Evolutionary conservation across 2,329 filamentous ascomycete species (phyloP).

Genomic region (Aspergillus eucalypticola): DNA sequence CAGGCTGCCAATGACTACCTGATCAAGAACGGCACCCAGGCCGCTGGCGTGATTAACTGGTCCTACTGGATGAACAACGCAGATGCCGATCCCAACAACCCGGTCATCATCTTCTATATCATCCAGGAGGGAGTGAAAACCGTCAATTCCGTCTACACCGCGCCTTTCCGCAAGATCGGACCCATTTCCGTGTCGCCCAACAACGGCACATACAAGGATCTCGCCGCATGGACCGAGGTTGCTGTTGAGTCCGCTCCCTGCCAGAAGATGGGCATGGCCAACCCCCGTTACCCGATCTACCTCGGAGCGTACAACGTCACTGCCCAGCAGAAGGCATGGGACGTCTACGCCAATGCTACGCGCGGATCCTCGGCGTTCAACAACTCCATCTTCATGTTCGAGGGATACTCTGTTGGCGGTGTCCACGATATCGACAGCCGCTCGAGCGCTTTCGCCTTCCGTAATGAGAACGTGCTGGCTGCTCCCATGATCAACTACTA

Average conservation of each 20-base stretch:
- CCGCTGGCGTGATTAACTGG: slow-evolving; percentile 52
- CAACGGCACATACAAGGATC: slow-evolving; percentile 49
- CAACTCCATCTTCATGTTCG: slow-evolving; percentile 56
- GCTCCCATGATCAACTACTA: slow-evolving; percentile 34
- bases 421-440: slow-evolving; percentile 41
- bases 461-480: slow-evolving; percentile 47
- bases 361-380: slow-evolving; percentile 34
- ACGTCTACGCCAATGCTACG: slow-evolving; percentile 39
- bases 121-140: slow-evolving; percentile 38
- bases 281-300: slow-evolving; percentile 50
- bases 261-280: slow-evolving; percentile 44
- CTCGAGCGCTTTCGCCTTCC: slow-evolving; percentile 50
- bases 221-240: slow-evolving; percentile 49
- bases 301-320: slow-evolving; percentile 42
- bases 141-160: slow-evolving; percentile 45
- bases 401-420: slow-evolving; percentile 54
- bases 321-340: slow-evolving; percentile 40
- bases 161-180: slow-evolving; percentile 48
- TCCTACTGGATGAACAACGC: slow-evolving; percentile 35
- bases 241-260: slow-evolving; percentile 40
- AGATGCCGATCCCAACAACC: slow-evolving; percentile 27
- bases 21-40: slow-evolving; percentile 47
- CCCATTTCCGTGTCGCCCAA: slow-evolving; percentile 37
- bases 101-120: slow-evolving; percentile 34
- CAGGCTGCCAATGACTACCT: slow-evolving; percentile 49